Conservation (phyloP, 1,284 basidiomycete species). For the Xerocomus minutiporus region DNA sequence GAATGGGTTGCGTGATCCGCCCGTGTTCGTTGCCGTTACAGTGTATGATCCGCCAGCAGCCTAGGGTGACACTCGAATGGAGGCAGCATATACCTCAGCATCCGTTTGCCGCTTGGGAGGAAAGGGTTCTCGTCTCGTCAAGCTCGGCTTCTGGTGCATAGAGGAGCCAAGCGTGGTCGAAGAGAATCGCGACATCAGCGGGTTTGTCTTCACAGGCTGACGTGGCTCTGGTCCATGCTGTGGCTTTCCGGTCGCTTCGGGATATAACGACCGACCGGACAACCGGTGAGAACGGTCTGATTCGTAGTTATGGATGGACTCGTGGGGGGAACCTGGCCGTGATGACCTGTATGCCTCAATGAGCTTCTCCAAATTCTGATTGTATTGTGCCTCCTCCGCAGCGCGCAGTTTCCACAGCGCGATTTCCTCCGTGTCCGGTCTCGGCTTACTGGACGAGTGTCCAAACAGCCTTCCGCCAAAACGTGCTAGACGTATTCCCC, state of each 20-base stretch:
- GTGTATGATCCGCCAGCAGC: conserved; percentile 18
- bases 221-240: conserved; percentile 58
- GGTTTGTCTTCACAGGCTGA: conserved; percentile 56
- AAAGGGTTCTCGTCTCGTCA: conserved; percentile 26
- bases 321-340: conserved; percentile 32
- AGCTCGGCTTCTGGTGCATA: conserved; percentile 21
- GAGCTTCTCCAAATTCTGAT: conserved; percentile 47
- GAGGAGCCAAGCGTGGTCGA: conserved; percentile 38
- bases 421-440: conserved; percentile 38
- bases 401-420: conserved; percentile 41
- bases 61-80: conserved; percentile 36
- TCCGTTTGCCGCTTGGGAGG: conserved; percentile 40
- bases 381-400: conserved; percentile 48
- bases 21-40: conserved; percentile 37
- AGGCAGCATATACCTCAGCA: conserved; percentile 56
- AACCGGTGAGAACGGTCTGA: conserved; percentile 37
- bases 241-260: conserved; percentile 60
- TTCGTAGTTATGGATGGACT: conserved; percentile 25
- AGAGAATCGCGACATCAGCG: conserved; percentile 43
- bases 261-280: conserved; percentile 58
- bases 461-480: conserved; percentile 59
- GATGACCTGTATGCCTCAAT: conserved; percentile 51
- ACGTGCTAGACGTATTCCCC: conserved; percentile 52
- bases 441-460: conserved; percentile 33
- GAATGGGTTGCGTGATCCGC: conserved; percentile 49